A percentile compares a stretch with the other conserved stretches of the same genome.
phyloP scores from a whole-genome alignment of 495 filamentous ascomycete species.

The Melanomma pulvis-pyrius region DNA sequence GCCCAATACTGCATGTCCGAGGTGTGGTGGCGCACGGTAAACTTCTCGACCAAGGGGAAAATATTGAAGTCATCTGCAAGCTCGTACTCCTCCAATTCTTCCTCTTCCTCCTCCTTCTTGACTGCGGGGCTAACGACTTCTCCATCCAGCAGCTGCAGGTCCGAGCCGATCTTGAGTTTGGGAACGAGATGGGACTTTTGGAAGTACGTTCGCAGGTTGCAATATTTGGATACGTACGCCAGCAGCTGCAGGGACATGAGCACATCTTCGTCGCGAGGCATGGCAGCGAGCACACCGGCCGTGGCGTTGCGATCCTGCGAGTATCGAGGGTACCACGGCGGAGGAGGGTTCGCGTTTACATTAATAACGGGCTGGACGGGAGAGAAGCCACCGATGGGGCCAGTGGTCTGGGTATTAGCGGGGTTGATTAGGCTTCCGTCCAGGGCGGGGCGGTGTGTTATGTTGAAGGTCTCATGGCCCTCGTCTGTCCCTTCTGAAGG shows the following conservation, averaged over 20 bases:
- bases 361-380: constrained; percentile 72
- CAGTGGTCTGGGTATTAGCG: constrained; percentile 53
- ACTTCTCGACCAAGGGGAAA: constrained; percentile 97
- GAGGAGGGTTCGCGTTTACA: constrained; percentile 59
- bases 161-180: constrained; percentile 82
- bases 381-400: constrained; percentile 66
- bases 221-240: constrained; percentile 98
- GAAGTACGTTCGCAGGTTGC: constrained; percentile 92
- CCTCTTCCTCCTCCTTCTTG: constrained; percentile 50
- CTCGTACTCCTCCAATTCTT: constrained; percentile 85
- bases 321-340: constrained; percentile 70
- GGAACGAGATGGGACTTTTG: constrained; percentile 93
- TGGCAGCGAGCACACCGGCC: constrained; percentile 75
- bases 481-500: constrained; percentile 78
- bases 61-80: constrained; percentile 95
- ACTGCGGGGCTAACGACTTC: constrained; percentile 53
- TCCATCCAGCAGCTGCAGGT: constrained; percentile 76
- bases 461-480: constrained; percentile 80
- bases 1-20: constrained; percentile 99
- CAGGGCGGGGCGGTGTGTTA: constrained; percentile 86
- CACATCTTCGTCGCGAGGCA: constrained; percentile 96
- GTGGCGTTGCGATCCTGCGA: constrained; percentile 66
- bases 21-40: constrained; percentile 90
- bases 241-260: constrained; percentile 97
- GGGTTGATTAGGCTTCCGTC: constrained; percentile 84